Percentiles rank a stretch among this genome's conserved stretches.
Evolutionary conservation across 495 filamentous ascomycete species (phyloP).

Genomic region (Penicillium ucsense): DNA sequence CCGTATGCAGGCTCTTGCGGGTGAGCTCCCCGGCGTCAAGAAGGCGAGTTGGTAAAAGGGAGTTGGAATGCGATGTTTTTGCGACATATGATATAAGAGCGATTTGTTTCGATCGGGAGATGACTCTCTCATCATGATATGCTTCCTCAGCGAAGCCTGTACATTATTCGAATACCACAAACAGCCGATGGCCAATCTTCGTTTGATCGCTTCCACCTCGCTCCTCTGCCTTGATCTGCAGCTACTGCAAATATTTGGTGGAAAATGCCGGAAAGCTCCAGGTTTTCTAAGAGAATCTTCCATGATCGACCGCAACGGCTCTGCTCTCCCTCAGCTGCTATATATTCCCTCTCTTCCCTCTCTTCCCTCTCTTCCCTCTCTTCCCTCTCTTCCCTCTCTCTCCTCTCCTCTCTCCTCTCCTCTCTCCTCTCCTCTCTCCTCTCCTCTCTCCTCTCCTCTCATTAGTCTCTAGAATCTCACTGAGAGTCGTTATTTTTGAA

Average conservation of each 20-base stretch:
- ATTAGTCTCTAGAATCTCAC: too few relatives aligned
- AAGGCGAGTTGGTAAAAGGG: constrained; percentile 80
- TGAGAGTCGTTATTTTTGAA: too few relatives aligned
- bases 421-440: neutral
- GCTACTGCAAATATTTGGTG: too few relatives aligned
- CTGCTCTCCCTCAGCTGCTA: neutral
- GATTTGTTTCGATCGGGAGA: constrained; percentile 6
- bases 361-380: neutral
- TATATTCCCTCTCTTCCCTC: neutral
- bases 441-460: neutral
- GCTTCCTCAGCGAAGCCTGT: constrained; percentile 24
- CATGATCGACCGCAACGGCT: too few relatives aligned
- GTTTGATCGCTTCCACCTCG: neutral
- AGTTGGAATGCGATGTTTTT: neutral
- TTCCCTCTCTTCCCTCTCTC: neutral
- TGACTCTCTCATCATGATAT: constrained; percentile 20
- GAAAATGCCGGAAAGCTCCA: too few relatives aligned
- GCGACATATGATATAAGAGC: constrained; percentile 6
- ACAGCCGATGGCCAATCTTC: constrained; percentile 1
- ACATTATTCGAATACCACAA: constrained; percentile 20
- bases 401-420: neutral
- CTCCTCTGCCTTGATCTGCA: neutral
- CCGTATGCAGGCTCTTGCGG: constrained; percentile 76
- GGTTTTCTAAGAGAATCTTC: too few relatives aligned
- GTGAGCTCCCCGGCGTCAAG: constrained; percentile 82